Evolutionary conservation across 2,329 filamentous ascomycete genomes (phyloP), one percentile per base, ranked within the genome.

Genomic region (Aureobasidium musti): DNA sequence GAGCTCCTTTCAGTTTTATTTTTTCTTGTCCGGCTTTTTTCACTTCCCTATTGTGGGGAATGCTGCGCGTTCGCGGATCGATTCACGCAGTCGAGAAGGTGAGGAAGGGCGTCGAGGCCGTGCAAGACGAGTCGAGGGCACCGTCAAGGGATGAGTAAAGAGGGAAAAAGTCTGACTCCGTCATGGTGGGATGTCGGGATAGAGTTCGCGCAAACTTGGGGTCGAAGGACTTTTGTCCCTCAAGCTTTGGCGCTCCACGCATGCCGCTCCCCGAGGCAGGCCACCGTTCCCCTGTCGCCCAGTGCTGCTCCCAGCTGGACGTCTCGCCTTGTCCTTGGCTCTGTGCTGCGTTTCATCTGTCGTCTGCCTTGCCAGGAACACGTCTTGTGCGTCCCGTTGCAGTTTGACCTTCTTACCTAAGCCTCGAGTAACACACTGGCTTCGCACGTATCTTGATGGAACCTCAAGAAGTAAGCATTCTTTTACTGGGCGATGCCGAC

Each of bases 401-500:
- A 57, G 53, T 23, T 17, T n/a, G 33, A 28, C 4, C 26, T 21
- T 45, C 37, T 45, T 5, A 45, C 56, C 37, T n/a, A 59, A 59
- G 56, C 56, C 21, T 59, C 19, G 39, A 39, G 50, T 49, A 17
- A 19, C 43, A 30, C 26, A 57, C 37, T 14, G n/a, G 8, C 39
- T 33, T 23, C 39, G 26, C 49, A 28, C 17, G 2, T 6, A 52
- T 5, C 54, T 21, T 5, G 39, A 66, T 66, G 64, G 68, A 72
- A 8, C 63, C 70, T n/a, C 78, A 78, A 26, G 76, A 79, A 47
- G 73, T 84, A 43, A 80, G 77, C 28, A 81, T 88, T 59, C 79
- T 88, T 7, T 77, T 88, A 19, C 78, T 88, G 2, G 86, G 86
- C 63, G 86, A 87, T 67, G 73, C 81, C 43, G 84, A 82, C 60